Base-by-base conservation (phyloP, 306 rosid genomes). In the Begonia masoniana region DNA sequence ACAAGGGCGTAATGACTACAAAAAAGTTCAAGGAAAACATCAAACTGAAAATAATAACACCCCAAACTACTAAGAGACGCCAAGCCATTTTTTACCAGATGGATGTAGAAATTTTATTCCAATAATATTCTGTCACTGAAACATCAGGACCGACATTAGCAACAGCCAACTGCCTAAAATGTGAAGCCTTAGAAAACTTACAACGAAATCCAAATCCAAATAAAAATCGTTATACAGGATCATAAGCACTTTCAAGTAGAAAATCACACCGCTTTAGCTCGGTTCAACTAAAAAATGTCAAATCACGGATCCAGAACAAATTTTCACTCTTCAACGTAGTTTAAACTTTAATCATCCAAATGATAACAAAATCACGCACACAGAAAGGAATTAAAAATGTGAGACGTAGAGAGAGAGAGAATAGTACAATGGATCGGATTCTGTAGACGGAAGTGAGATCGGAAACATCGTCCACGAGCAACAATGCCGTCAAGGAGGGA, bases 351-450 rank as follows among this genome's bases (percentile, higher is more conserved):
- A 56, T 53, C 55, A 47, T 49, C 51, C 13, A 64, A 64, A 54
- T 39, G 54, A 15, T 45, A 43, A 41, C 14, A 15, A n/a, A 26
- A 3, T 10, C 41, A 46, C 13, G 16, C 45, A 17, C 10, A 52
- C 9, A 13, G 52, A 62, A 36, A 45, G 21, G 17, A 13, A 45
- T 45, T 4, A 31, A 31, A 31, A 15, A 13, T 6, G 41, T 6
- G 41, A n/a, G 36, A 50, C 13, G 65, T n/a, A 71, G 64, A 56
- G 62, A 46, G 12, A 17, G 58, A 45, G 59, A 59, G 56, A 23
- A 14, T 26, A 57, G 62, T 85, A 91, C 99, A 54, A 91, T 91
- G 81, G 94, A 83, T 83, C 94, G 87, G 78, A 91, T 73, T 68
- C 77, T 77, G 69, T 68, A 79, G 15, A 78, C 79, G n/a, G 82